phyloP scores from a whole-genome alignment of 768 basidiomycete species.

The Hygrocybe punicea region DNA sequence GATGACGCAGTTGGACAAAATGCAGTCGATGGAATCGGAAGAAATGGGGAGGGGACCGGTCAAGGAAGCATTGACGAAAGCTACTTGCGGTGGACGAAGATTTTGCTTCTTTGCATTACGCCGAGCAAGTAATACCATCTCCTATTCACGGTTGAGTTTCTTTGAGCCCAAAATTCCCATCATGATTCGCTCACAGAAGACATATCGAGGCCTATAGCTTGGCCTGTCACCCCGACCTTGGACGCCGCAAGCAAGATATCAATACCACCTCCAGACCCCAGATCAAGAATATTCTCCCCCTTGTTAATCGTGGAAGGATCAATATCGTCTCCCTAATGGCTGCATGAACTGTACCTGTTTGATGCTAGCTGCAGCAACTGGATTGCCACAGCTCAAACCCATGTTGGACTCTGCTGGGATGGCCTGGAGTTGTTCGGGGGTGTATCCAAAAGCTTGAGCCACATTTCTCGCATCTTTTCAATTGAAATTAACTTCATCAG shows the following conservation, averaged over 20 bases:
- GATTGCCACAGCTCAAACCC: conserved; percentile 56
- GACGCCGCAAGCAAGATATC: conserved; percentile 53
- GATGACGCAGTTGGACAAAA: conserved; percentile 58
- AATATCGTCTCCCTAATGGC: too few species aligned
- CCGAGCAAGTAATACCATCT: conserved; percentile 50
- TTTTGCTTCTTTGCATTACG: conserved; percentile 40
- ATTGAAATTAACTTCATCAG: neutral
- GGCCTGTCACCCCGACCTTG: conserved; percentile 48
- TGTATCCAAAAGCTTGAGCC: conserved; percentile 49
- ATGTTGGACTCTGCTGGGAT: conserved; percentile 46
- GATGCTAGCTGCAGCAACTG: conserved; percentile 41
- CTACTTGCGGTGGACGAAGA: conserved; percentile 46
- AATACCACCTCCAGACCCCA: conserved; percentile 56
- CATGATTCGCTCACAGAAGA: conserved; percentile 37
- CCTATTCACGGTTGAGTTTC: conserved; percentile 29
- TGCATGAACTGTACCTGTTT: conserved; percentile 35
- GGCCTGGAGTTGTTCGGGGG: conserved; percentile 38
- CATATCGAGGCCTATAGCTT: conserved; percentile 53
- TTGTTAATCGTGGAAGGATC: conserved; percentile 16
- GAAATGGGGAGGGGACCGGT: conserved; percentile 47
- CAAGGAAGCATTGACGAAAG: conserved; percentile 45
- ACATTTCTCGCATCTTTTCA: conserved; percentile 31
- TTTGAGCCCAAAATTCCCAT: neutral
- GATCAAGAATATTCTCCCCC: conserved; percentile 56
- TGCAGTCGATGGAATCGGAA: conserved; percentile 48